These are phyloP conservation scores for Rheum nobile DNA, from an alignment of 148 eudicot species.

Conservation along the genomic window DNA sequence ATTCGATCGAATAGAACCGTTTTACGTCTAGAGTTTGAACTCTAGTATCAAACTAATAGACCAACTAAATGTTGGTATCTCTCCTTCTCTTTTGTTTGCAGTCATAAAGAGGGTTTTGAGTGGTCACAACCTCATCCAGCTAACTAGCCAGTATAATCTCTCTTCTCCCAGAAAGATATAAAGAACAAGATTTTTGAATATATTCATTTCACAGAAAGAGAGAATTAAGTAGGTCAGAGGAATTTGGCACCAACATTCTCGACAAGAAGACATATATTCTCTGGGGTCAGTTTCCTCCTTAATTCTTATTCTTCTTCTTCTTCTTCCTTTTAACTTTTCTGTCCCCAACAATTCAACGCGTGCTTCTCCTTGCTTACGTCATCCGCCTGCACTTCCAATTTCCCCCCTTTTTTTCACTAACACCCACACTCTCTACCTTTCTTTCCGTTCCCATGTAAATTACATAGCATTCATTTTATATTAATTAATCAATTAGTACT, in stretches of 20 bases:
- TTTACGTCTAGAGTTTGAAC: too few relatives aligned
- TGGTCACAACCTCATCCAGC: too few relatives aligned
- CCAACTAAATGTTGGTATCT: too few relatives aligned
- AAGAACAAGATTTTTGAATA: neutral
- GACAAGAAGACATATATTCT: neutral
- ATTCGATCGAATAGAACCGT: too few relatives aligned
- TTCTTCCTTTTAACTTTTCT: neutral
- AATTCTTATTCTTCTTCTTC: neutral
- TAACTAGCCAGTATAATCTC: too few relatives aligned
- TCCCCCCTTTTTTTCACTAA: neutral
- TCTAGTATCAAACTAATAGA: too few relatives aligned
- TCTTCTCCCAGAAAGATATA: neutral
- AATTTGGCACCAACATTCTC: slow-evolving; percentile 1
- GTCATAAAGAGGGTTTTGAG: too few relatives aligned
- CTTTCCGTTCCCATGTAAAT: neutral
- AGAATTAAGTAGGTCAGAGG: neutral
- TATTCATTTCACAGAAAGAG: neutral
- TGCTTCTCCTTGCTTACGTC: slow-evolving; percentile 8
- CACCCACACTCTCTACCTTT: neutral
- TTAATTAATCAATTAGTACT: too few relatives aligned
- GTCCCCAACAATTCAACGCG: neutral
- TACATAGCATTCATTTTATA: too few relatives aligned
- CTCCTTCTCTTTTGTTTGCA: too few relatives aligned
- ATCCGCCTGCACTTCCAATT: neutral
- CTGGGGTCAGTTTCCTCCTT: neutral